Evolutionary conservation across 768 basidiomycete genomes (phyloP).

Genomic region (Russula olivacea): DNA sequence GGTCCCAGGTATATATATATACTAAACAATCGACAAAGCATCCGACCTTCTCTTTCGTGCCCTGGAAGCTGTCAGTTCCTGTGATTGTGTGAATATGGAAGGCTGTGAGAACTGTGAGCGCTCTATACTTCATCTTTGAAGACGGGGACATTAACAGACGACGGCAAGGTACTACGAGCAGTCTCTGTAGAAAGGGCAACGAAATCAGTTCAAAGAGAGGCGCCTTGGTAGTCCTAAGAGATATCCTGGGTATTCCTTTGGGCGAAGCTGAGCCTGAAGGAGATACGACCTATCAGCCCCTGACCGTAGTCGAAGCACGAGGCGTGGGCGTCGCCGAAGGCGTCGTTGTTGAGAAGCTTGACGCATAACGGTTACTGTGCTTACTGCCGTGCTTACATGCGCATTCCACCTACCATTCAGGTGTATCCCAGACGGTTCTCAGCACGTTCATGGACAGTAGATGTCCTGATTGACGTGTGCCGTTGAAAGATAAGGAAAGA

Average conservation of each 20-base stretch:
- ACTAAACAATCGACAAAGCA: slow-evolving; percentile 33
- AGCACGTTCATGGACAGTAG: not conserved
- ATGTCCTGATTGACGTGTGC: not conserved
- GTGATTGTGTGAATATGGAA: slow-evolving; percentile 47
- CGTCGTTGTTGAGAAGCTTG: slow-evolving; percentile 12
- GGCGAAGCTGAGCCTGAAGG: slow-evolving; percentile 33
- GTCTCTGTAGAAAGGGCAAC: slow-evolving; percentile 64
- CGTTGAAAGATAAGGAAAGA: not conserved
- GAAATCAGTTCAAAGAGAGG: slow-evolving; percentile 69
- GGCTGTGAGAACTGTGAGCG: slow-evolving; percentile 67
- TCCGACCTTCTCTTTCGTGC: slow-evolving; percentile 56
- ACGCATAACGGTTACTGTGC: not conserved
- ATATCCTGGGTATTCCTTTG: slow-evolving; percentile 45
- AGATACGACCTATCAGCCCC: slow-evolving; percentile 27
- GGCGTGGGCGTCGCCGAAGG: slow-evolving; percentile 36
- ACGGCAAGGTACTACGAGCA: slow-evolving; percentile 56
- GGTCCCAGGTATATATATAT: too few species aligned
- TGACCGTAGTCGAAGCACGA: slow-evolving; percentile 52
- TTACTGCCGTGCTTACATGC: not conserved
- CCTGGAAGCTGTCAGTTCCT: slow-evolving; percentile 48
- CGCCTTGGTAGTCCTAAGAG: slow-evolving; percentile 59
- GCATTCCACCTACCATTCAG: not conserved
- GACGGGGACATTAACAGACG: not conserved
- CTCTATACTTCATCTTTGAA: not conserved
- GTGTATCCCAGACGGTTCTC: not conserved